Conservation (phyloP, 495 filamentous ascomycete species). For the Astrothelium subdiscretum region DNA sequence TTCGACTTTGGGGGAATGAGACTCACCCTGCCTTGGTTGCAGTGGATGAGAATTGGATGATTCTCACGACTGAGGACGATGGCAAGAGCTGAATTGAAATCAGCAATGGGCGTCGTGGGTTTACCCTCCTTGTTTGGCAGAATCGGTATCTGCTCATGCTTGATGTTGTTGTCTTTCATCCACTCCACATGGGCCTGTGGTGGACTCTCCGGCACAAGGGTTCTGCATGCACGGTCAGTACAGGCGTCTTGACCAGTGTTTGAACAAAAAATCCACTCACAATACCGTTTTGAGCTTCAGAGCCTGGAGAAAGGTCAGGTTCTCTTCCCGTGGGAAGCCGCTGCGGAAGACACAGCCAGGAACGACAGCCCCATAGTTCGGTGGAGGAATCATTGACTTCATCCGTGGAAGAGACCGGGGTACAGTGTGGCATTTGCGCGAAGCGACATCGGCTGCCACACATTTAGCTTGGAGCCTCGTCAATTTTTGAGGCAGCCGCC, state of each 20-base stretch:
- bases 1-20: background rate
- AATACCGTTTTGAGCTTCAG: constrained; percentile 64
- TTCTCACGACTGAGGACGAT: constrained; percentile 54
- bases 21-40: constrained; percentile 74
- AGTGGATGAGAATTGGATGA: constrained; percentile 71
- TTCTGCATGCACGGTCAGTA: constrained; percentile 35
- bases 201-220: constrained; percentile 59
- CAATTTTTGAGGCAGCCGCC: background rate
- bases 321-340: constrained; percentile 52
- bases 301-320: constrained; percentile 51
- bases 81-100: constrained; percentile 51
- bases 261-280: constrained; percentile 34
- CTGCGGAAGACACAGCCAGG: constrained; percentile 60
- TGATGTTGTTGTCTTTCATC: constrained; percentile 48
- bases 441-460: background rate
- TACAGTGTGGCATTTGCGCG: background rate
- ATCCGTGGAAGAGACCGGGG: constrained; percentile 8
- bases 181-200: constrained; percentile 48
- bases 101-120: constrained; percentile 39
- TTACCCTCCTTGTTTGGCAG: constrained; percentile 60
- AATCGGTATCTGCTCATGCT: constrained; percentile 58
- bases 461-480: background rate
- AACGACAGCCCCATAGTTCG: constrained; percentile 56
- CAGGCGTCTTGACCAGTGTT: background rate
- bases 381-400: constrained; percentile 30